Conservation (phyloP, 306 rosid species). For the Quercus berberidifolia region DNA sequence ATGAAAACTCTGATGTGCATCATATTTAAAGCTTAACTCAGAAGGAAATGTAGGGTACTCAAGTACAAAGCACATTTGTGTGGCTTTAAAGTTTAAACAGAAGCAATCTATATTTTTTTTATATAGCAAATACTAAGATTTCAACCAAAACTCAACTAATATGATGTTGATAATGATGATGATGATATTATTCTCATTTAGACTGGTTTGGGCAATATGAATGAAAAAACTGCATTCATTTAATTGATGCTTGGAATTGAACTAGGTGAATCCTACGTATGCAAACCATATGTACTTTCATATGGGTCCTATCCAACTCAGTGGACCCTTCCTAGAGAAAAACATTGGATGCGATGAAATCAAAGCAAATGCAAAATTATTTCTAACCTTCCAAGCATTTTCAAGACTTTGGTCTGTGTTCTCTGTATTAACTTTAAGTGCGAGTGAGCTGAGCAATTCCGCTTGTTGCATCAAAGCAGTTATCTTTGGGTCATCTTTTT, state of each 20-base stretch:
- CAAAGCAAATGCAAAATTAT: slow-evolving; percentile 10
- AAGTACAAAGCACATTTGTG: slow-evolving; percentile 1
- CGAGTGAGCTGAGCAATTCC: slow-evolving; percentile 82
- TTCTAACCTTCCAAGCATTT: slow-evolving; percentile 95
- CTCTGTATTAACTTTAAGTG: slow-evolving; percentile 76
- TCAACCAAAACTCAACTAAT: neutral
- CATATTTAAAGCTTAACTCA: neutral
- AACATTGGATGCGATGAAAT: slow-evolving; percentile 11
- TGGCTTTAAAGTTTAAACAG: neutral
- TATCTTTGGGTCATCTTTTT: slow-evolving; percentile 88
- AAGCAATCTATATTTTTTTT: slow-evolving; percentile 1
- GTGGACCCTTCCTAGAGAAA: slow-evolving; percentile 4
- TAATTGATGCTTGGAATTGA: neutral
- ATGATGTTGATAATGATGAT: neutral
- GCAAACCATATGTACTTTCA: neutral
- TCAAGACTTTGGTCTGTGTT: slow-evolving; percentile 95
- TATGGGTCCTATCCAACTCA: neutral
- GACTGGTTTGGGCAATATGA: neutral
- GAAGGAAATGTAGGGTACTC: neutral
- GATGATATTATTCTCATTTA: neutral
- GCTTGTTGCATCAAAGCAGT: slow-evolving; percentile 90
- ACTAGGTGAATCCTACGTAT: neutral
- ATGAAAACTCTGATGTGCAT: neutral
- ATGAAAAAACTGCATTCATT: neutral
- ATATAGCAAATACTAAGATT: neutral